These are phyloP conservation scores for Boletus rubroflammeus DNA, from an alignment of 768 basidiomycete genomes.

Conservation along the genomic window DNA sequence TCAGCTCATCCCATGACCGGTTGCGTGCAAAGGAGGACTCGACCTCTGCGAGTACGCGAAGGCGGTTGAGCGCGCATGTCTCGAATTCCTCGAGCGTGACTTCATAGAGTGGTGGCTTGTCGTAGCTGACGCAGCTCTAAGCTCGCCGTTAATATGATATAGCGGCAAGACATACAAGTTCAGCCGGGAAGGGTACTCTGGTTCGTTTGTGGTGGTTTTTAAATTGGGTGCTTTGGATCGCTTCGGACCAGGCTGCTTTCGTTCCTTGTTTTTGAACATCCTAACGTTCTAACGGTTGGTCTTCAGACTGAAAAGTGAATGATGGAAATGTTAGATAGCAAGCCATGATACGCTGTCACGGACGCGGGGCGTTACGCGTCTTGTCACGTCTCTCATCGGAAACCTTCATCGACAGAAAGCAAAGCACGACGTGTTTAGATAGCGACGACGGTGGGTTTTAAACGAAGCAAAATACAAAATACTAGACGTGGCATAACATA, in stretches of 20 bases:
- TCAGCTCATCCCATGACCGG: conserved; percentile 74
- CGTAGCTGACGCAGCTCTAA: conserved; percentile 59
- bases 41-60: conserved; percentile 86
- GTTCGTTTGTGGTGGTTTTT: neutral
- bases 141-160: neutral
- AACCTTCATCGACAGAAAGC: neutral
- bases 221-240: neutral
- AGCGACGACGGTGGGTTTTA: conserved; percentile 13
- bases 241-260: neutral
- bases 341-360: conserved; percentile 7
- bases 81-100: conserved; percentile 97
- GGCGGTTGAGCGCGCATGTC: conserved; percentile 79
- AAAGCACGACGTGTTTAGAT: conserved; percentile 8
- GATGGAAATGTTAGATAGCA: neutral
- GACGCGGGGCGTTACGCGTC: conserved; percentile 27
- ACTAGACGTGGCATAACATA: conserved; percentile 30
- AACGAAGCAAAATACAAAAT: conserved; percentile 21
- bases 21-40: conserved; percentile 86
- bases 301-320: neutral
- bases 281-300: neutral
- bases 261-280: conserved; percentile 24
- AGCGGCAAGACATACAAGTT: conserved; percentile 62
- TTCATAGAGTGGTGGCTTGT: conserved; percentile 78
- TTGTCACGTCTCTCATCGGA: conserved; percentile 8
- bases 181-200: conserved; percentile 58